Base-by-base conservation (phyloP, 2,329 filamentous ascomycete genomes). In the Diaporthe aspalathi region DNA sequence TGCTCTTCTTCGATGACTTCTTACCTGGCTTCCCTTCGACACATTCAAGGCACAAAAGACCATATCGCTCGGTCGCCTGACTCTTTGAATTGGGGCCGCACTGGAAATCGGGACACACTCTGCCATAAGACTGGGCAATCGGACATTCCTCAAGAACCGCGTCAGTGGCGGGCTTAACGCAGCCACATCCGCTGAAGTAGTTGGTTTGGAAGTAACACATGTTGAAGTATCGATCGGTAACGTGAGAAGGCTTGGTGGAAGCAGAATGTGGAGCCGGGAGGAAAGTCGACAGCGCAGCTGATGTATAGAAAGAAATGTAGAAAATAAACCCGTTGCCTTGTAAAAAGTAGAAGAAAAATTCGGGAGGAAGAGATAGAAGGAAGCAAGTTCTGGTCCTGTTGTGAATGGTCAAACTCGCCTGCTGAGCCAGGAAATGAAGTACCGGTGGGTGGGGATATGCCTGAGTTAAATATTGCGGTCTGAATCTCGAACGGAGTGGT, bases 111-210 rank as follows among this genome's bases (percentile, higher is more conserved):
- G 53, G 22, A 22, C 63, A 71, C 17, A 57, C 35, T 56, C 69
- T 60, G 5, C 62, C 62, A 17, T 71, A 68, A 6, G 47, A 43
- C 35, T 62, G 45, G 2, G 52, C 63, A 0, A 71, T 50, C 5
- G 54, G 52, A 17, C 69, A 71, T 11, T 47, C 1, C 63, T 67
- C 45, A 7, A 40, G 50, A 9, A 1, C n/a, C n/a, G 68, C 57
- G 3, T 29, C 27, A 9, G 38, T 4, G 1, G 32, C 35, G 40
- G 24, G 1, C 29, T 56, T 70, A 60, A 70, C 14, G 27, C 68
- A 70, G 49, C 68, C 68, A 11, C 68, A 70, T 20, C 49, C 68
- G 24, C 47, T 70, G 57, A 70, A 70, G 24, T 66, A 43, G 57
- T 38, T 47, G 6, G 11, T 38, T 24, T 66, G 50, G 29, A 45